A percentile compares a stretch with the other conserved stretches of the same genome.
Conservation (phyloP, 495 filamentous ascomycete genomes). For the Penicillium riverlandense region DNA sequence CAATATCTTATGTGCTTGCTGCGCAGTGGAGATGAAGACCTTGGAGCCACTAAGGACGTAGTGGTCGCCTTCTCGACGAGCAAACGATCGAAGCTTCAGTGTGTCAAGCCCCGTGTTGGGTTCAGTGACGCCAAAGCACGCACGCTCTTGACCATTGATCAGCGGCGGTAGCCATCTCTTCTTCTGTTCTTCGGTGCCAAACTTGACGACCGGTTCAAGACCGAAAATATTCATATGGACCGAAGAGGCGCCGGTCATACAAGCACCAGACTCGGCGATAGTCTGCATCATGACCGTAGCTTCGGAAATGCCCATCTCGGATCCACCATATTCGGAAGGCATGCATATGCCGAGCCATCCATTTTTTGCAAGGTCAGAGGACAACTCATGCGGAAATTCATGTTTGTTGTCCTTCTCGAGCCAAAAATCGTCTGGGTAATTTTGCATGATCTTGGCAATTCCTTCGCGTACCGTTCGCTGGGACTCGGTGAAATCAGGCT, state of each 20-base stretch:
- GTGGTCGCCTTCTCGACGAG: slow-evolving; percentile 42
- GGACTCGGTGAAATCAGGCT: slow-evolving; percentile 63
- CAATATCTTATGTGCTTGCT: slow-evolving; percentile 71
- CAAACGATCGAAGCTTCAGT: slow-evolving; percentile 57
- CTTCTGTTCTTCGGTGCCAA: slow-evolving; percentile 55
- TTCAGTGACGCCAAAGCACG: slow-evolving; percentile 66
- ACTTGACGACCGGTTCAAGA: slow-evolving; percentile 66
- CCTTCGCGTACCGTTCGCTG: slow-evolving; percentile 67
- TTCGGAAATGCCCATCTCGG: slow-evolving; percentile 70
- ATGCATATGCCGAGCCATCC: slow-evolving; percentile 78
- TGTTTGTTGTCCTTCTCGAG: slow-evolving; percentile 58
- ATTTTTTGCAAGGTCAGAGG: slow-evolving; percentile 65
- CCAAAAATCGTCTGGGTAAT: slow-evolving; percentile 61
- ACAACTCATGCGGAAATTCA: slow-evolving; percentile 64
- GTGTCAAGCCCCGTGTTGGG: slow-evolving; percentile 70
- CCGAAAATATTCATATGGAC: slow-evolving; percentile 76
- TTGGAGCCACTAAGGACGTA: slow-evolving; percentile 67
- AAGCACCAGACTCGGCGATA: slow-evolving; percentile 68
- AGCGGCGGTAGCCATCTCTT: slow-evolving; percentile 57
- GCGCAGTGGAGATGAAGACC: slow-evolving; percentile 77
- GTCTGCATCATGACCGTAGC: slow-evolving; percentile 84
- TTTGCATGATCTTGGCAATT: slow-evolving; percentile 58
- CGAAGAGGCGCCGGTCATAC: slow-evolving; percentile 69
- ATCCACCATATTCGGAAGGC: slow-evolving; percentile 62
- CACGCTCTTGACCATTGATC: slow-evolving; percentile 59